Percentiles rank a stretch among this genome's conserved stretches.
Evolutionary conservation across 108 stramenopile genomes (phyloP).

Genomic region (Cyclotella baltica): DNA sequence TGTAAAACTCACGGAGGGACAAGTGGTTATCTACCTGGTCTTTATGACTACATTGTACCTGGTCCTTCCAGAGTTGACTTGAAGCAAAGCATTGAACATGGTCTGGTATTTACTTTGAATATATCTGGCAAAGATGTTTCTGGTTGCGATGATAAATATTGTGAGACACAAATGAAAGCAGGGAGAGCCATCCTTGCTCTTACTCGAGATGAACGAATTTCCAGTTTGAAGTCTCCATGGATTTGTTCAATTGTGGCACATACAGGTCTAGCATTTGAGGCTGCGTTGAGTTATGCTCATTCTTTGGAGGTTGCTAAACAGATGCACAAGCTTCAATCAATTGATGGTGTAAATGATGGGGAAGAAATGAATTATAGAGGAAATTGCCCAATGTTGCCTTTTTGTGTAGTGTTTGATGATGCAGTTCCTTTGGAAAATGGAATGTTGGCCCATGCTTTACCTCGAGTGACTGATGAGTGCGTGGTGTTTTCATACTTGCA

Average conservation of each 20-base stretch:
- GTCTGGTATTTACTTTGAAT: slow-evolving; percentile 36
- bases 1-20: slow-evolving; percentile 24
- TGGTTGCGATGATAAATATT: slow-evolving; percentile 6
- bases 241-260: slow-evolving; percentile 52
- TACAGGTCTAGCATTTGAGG: slow-evolving; percentile 44
- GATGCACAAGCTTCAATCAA: slow-evolving; percentile 17
- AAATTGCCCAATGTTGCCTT: slow-evolving; percentile 14
- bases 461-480: slow-evolving; percentile 45
- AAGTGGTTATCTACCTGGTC: slow-evolving; percentile 47
- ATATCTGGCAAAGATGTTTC: slow-evolving; percentile 11
- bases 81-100: slow-evolving; percentile 36
- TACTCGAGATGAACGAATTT: slow-evolving; percentile 44
- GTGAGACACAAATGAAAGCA: neutral
- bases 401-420: slow-evolving; percentile 58
- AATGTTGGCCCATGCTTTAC: slow-evolving; percentile 42
- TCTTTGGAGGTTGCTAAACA: slow-evolving; percentile 32
- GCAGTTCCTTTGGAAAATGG: slow-evolving; percentile 38
- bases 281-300: slow-evolving; percentile 46
- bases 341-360: neutral
- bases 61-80: slow-evolving; percentile 40
- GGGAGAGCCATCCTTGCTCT: slow-evolving; percentile 45
- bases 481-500: slow-evolving; percentile 34
- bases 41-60: slow-evolving; percentile 54
- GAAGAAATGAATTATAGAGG: neutral
- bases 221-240: slow-evolving; percentile 50